A percentile compares a stretch with the other conserved stretches of the same genome.
Evolutionary conservation across 2,329 filamentous ascomycete species (phyloP).

Genomic region (Microcyclosporella mali): DNA sequence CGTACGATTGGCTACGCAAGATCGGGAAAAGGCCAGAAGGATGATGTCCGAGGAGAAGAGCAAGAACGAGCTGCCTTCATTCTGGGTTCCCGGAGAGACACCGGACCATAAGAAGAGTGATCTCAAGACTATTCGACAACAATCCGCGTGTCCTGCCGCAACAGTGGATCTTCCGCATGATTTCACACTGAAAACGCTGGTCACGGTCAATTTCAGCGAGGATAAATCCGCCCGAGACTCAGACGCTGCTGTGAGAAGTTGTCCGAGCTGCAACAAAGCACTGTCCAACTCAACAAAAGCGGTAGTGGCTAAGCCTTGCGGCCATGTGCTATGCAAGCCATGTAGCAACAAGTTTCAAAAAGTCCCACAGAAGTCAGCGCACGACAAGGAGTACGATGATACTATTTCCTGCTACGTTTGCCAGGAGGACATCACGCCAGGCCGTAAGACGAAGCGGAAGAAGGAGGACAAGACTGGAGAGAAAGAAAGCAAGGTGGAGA

Average conservation of each 20-base stretch:
- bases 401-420: slow-evolving; percentile 74
- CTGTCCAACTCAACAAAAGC: slow-evolving; percentile 78
- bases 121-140: slow-evolving; percentile 50
- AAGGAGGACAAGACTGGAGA: slow-evolving; percentile 18
- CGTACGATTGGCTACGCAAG: slow-evolving; percentile 60
- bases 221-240: slow-evolving; percentile 48
- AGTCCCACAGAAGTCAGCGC: slow-evolving; percentile 50
- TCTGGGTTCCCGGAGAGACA: slow-evolving; percentile 86
- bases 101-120: slow-evolving; percentile 47
- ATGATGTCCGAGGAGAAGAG: slow-evolving; percentile 59
- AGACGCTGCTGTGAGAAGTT: slow-evolving; percentile 49
- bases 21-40: slow-evolving; percentile 62
- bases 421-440: slow-evolving; percentile 62
- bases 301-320: slow-evolving; percentile 77
- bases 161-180: slow-evolving; percentile 59
- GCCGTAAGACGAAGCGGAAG: slow-evolving; percentile 23
- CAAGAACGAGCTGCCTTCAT: slow-evolving; percentile 71
- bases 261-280: slow-evolving; percentile 78
- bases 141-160: slow-evolving; percentile 68
- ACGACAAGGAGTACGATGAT: slow-evolving; percentile 50
- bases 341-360: slow-evolving; percentile 81
- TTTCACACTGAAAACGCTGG: slow-evolving; percentile 71
- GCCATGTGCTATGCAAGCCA: slow-evolving; percentile 81
- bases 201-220: slow-evolving; percentile 70
- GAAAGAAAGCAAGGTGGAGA: slow-evolving; percentile 53